Base-by-base conservation (phyloP, 2,329 filamentous ascomycete species). In the Aspergillus pseudonomiae region DNA sequence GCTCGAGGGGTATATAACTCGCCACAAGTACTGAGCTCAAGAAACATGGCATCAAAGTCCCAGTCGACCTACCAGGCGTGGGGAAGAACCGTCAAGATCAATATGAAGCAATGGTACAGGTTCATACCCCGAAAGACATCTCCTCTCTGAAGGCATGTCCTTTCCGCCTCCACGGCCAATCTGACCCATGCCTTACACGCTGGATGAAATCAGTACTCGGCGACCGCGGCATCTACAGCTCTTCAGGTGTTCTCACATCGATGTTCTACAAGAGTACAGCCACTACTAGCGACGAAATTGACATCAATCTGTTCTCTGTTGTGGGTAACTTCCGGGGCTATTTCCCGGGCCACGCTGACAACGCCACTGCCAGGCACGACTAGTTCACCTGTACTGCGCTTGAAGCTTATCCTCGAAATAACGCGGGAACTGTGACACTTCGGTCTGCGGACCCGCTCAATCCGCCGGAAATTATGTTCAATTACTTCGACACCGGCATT, bases 11-110 rank as follows among this genome's bases (percentile, higher is more conserved):
- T 85, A 1, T 90, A 86, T 75, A 88, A 89, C 76, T 84, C 84
- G 1, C 87, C 88, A 9, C 88, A 91, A 73, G 75, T 91, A 3
- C 84, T 91, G 14, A 88, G 67, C 81, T 91, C 6, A 65, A 80
- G 21, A 78, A 79, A 58, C 82, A 85, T 69, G 75, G 79, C 19
- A 89, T 90, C 65, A 70, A 80, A 2, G 76, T 85, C 0, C 67
- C 88, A 24, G 79, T 83, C 4, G 81, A 89, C 65, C 84, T 86
- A 0, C 84, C 85, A 1, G 86, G 88, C 52, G 88, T 91, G 3
- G 89, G 89, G 6, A 84, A 83, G 62, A 88, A 90, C 75, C 80
- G 91, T 4, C 80, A 88, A 63, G 88, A 91, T 70, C 87, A 88
- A 66, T 75, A 75, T 21, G 72, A 75, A 28, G 68, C 67, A 46